Percentiles rank a stretch among this genome's conserved stretches.
phyloP scores from a whole-genome alignment of 179 eudicot species.

The Sideroxylon spinosum region DNA sequence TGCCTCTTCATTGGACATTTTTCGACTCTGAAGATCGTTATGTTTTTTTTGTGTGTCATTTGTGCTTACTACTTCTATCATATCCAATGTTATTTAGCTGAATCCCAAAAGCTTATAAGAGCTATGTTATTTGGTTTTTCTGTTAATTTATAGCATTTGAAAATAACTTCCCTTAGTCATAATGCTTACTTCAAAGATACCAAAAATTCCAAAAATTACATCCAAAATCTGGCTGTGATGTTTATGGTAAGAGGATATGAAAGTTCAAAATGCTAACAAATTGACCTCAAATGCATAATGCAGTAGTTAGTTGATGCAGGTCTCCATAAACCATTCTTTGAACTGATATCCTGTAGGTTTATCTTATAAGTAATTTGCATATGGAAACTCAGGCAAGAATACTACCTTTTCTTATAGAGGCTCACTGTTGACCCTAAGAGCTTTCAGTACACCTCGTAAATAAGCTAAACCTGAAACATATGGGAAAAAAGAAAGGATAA shows the following conservation, averaged over 20 bases:
- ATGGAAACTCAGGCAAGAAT: too few relatives aligned
- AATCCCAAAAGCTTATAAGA: not conserved
- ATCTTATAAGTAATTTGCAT: too few relatives aligned
- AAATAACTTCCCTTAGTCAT: too few relatives aligned
- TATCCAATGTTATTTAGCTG: not conserved
- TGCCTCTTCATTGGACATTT: not conserved
- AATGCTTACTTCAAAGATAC: not conserved
- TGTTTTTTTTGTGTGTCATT: not conserved
- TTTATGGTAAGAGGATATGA: not conserved
- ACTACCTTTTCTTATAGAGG: too few relatives aligned
- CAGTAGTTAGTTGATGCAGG: too few relatives aligned
- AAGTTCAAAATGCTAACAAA: not conserved
- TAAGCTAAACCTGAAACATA: too few relatives aligned
- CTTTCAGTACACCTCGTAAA: too few relatives aligned
- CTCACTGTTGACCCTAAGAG: too few relatives aligned
- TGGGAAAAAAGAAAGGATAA: too few relatives aligned
- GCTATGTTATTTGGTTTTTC: not conserved
- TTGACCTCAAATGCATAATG: not conserved
- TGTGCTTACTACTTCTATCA: not conserved
- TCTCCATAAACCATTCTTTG: too few relatives aligned
- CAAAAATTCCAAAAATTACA: not conserved
- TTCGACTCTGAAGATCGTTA: not conserved
- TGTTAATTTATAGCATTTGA: not conserved
- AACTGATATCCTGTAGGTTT: too few relatives aligned
- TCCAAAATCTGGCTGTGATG: not conserved